Percentiles rank a stretch among this genome's conserved stretches.
Conservation (phyloP, 1,284 basidiomycete species). For the Sanghuangporus baumii region DNA sequence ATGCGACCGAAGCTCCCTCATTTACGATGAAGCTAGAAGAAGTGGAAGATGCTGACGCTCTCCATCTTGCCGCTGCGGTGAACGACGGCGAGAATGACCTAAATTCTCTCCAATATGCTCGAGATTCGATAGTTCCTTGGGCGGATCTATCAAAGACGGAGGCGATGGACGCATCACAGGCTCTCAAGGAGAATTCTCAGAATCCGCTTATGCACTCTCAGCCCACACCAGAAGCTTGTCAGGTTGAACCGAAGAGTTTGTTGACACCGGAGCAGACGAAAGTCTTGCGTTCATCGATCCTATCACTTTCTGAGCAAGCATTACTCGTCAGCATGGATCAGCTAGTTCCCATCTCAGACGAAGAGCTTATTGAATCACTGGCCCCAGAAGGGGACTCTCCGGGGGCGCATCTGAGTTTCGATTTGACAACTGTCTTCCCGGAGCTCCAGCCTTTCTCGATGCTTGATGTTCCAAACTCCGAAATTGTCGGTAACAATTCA, state of each 20-base stretch:
- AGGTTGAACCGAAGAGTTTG: not conserved
- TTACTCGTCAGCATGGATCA: conserved; percentile 55
- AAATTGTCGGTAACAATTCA: conserved; percentile 20
- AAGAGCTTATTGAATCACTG: conserved; percentile 15
- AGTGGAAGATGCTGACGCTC: conserved; percentile 47
- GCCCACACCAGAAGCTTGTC: conserved; percentile 27
- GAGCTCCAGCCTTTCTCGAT: conserved; percentile 53
- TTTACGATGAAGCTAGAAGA: conserved; percentile 58
- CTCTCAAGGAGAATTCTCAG: conserved; percentile 34
- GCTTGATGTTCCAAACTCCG: conserved; percentile 38
- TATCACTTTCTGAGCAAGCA: conserved; percentile 32
- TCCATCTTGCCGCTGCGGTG: conserved; percentile 29
- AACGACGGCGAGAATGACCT: conserved; percentile 18
- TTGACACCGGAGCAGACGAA: conserved; percentile 9
- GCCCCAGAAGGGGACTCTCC: conserved; percentile 28
- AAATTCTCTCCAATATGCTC: conserved; percentile 30
- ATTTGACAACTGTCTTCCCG: conserved; percentile 56
- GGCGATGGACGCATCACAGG: conserved; percentile 14
- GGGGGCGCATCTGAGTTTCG: conserved; percentile 34
- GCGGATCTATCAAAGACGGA: conserved; percentile 27
- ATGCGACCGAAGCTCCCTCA: conserved; percentile 26
- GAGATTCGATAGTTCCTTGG: conserved; percentile 2
- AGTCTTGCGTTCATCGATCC: conserved; percentile 7
- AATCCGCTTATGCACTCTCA: conserved; percentile 48
- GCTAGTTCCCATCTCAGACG: conserved; percentile 36